Base-by-base conservation (phyloP, 148 eudicot genomes). In the Polygonum maritimum region DNA sequence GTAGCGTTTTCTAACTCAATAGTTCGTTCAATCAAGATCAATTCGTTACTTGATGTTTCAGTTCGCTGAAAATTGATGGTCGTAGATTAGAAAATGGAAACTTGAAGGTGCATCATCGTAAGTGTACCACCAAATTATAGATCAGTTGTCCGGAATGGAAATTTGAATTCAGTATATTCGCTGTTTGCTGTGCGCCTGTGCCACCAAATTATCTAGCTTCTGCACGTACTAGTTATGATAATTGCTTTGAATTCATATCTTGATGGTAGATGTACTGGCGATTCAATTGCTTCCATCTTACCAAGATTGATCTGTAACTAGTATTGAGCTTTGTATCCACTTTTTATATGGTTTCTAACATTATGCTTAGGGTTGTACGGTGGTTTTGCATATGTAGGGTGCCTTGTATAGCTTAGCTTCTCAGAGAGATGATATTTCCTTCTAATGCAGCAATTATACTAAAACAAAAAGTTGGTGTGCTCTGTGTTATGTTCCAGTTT, bases 401-500 rank as follows among this genome's bases (percentile, higher is more conserved):
- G 3, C 21, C 71, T 15, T 36, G 9, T 65, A 35, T 65, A 5
- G 15, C 15, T 65, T 65, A 5, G 15, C 15, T 65, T 65, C 15
- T 36, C 6, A 44, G 44, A 12, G 71, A 26, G 67, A 67, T 5
- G 21, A 67, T 62, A 22, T 62, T 67, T 35, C 45, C 2, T 67
- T 13, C 14, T 16, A 67, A 15, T 35, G 36, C 36, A 67, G 71
- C 36, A 67, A 14, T 36, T 33, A 15, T 35, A 36, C 38, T 10
- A 12, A 62, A 62, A 2, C 26, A 12, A 62, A 62, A 1, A 62
- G 12, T 62, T 33, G 11, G 7, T 57, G 33, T 57, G 1, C 9
- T 57, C 33, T 60, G 38, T 33, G n/a, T 36, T 5, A 5, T 78
- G 31, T 84, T 80, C 83, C 97, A 94, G 97, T 82, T 95, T 95